Percentiles rank a stretch among this genome's conserved stretches.
Conservation (phyloP, 768 basidiomycete genomes). For the Cyathus striatus region DNA sequence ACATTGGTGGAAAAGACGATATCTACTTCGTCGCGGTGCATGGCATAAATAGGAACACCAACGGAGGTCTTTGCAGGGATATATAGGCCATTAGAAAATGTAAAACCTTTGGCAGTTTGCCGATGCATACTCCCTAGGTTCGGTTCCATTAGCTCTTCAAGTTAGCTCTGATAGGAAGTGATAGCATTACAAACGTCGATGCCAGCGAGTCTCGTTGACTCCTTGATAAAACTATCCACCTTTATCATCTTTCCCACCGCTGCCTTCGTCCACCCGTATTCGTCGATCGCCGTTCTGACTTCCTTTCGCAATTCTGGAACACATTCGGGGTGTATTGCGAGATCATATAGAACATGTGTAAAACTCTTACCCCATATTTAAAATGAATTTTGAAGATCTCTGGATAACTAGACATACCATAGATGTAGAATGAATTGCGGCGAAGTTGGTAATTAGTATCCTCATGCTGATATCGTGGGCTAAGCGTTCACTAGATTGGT, state of each 20-base stretch:
- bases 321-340: slow-evolving; percentile 20
- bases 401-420: slow-evolving; percentile 19
- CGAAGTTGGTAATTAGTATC: slow-evolving; percentile 30
- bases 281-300: slow-evolving; percentile 21
- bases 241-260: slow-evolving; percentile 27
- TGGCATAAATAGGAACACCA: slow-evolving; percentile 13
- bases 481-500: slow-evolving; percentile 22
- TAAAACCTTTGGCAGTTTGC: slow-evolving; percentile 17
- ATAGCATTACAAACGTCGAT: neutral
- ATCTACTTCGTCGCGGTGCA: slow-evolving; percentile 15
- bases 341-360: slow-evolving; percentile 18
- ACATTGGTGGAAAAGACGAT: too few species aligned
- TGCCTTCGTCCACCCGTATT: slow-evolving; percentile 27
- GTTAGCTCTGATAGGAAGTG: too few species aligned
- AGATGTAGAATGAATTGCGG: slow-evolving; percentile 33
- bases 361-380: slow-evolving; percentile 14
- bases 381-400: neutral
- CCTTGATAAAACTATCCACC: too few species aligned
- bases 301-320: slow-evolving; percentile 28
- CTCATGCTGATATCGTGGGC: slow-evolving; percentile 21
- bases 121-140: slow-evolving; percentile 16
- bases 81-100: slow-evolving; percentile 19
- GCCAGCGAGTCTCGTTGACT: slow-evolving; percentile 28
- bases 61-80: slow-evolving; percentile 20
- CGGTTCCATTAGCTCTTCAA: too few species aligned